A percentile compares a stretch with the other conserved stretches of the same genome.
These are phyloP conservation scores for Suillus weaverae DNA, from an alignment of 768 basidiomycete genomes.

Conservation along the genomic window DNA sequence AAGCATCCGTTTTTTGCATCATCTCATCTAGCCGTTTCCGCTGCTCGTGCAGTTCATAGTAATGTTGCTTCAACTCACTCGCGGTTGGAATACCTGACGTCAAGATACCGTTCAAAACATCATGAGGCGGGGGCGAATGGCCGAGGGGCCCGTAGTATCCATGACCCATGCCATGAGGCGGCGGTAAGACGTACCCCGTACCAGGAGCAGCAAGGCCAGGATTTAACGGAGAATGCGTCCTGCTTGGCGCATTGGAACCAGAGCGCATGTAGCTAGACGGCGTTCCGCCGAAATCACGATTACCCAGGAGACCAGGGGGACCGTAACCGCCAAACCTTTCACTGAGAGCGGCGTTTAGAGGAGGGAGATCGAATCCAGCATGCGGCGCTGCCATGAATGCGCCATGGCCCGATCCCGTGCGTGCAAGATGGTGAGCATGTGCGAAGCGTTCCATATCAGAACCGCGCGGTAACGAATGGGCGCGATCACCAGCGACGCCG, in stretches of 20 bases:
- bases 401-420: slow-evolving; percentile 35
- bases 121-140: slow-evolving; percentile 36
- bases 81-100: slow-evolving; percentile 42
- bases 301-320: slow-evolving; percentile 31
- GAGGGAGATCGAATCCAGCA: slow-evolving; percentile 64
- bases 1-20: slow-evolving; percentile 69
- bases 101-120: slow-evolving; percentile 29
- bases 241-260: slow-evolving; percentile 64
- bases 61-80: slow-evolving; percentile 71
- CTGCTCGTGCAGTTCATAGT: slow-evolving; percentile 60
- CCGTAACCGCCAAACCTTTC: slow-evolving; percentile 40
- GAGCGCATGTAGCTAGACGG: slow-evolving; percentile 63
- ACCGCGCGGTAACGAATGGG: slow-evolving; percentile 33
- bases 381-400: slow-evolving; percentile 36
- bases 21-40: slow-evolving; percentile 69
- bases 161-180: slow-evolving; percentile 37
- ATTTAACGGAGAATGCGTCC: slow-evolving; percentile 70
- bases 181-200: slow-evolving; percentile 43
- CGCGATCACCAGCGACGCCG: slow-evolving; percentile 26
- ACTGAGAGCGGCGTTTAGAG: slow-evolving; percentile 46
- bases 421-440: slow-evolving; percentile 31
- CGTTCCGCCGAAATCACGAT: slow-evolving; percentile 38
- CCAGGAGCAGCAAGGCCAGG: slow-evolving; percentile 41
- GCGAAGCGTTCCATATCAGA: slow-evolving; percentile 33
- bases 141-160: slow-evolving; percentile 40